Base-by-base conservation (phyloP, 169 alveolate genomes). In the Theileria annulata region DNA sequence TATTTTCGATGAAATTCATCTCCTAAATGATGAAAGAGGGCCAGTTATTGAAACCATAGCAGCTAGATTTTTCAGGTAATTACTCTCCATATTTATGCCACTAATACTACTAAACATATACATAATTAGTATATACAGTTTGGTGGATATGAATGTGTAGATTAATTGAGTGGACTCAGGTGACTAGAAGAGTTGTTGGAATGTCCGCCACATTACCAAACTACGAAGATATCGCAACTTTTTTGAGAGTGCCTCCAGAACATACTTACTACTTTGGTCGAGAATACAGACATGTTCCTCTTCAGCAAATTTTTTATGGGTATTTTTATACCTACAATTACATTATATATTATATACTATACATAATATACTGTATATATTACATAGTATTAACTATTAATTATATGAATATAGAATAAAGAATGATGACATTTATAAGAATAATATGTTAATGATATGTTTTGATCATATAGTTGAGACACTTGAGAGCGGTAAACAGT, bases 161-260 rank as follows among this genome's bases (percentile, higher is more conserved):
- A 51, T 63, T 84, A 4, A 84, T 84, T 62, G 94, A 90, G 77
- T 83, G 92, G 5, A 84, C 94, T 12, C 94, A 87, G 68, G 85
- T 81, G 71, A 73, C 80, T 17, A 73, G 90, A 30, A 77, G 94
- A 64, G 80, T 90, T 35, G 98, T 98, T 30, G 99, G 99, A 2
- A 92, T 99, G 75, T 97, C 99, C 19, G 99, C 99, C 17, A 99
- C 99, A 0, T 88, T 99, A 59, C 99, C 99, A 21, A 99, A 99
- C 88, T 98, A 96, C 77, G 90, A 94, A 69, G 99, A 99, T 91
- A 99, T 99, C 17, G 99, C 99, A 25, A 95, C 93, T 49, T 97
- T 98, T 84, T 90, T 99, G 64, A 92, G 99, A 80, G 99, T 98
- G 12, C 75, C 90, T 17, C 93, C 92, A 49, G 94, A 90, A 79